A percentile compares a stretch with the other conserved stretches of the same genome.
phyloP scores from a whole-genome alignment of 768 basidiomycete species.

The Xerocomus spinulosus region DNA sequence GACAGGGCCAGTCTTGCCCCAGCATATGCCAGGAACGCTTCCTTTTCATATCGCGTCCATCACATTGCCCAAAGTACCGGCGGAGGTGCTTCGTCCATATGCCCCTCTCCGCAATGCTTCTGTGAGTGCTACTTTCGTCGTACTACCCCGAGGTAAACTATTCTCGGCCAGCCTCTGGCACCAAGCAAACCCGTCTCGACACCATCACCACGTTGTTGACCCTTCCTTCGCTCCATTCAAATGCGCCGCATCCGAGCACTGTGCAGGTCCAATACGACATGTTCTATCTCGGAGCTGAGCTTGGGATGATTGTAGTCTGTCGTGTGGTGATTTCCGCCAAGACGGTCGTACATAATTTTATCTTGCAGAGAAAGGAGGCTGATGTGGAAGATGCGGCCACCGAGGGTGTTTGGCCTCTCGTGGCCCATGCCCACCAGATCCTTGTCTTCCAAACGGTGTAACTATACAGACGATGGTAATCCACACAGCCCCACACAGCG shows the following conservation, averaged over 20 bases:
- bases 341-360: slow-evolving; percentile 27
- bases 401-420: slow-evolving; percentile 29
- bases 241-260: background rate
- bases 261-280: slow-evolving; percentile 28
- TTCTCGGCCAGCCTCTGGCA: slow-evolving; percentile 12
- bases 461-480: no score
- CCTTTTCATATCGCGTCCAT: slow-evolving; percentile 29
- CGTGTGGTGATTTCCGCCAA: slow-evolving; percentile 12
- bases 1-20: slow-evolving; percentile 32
- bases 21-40: slow-evolving; percentile 28
- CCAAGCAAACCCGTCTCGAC: slow-evolving; percentile 25
- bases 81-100: background rate
- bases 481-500: no score
- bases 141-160: background rate
- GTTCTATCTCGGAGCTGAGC: slow-evolving; percentile 23
- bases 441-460: slow-evolving; percentile 28
- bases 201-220: slow-evolving; percentile 22
- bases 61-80: background rate
- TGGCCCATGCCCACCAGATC: slow-evolving; percentile 29
- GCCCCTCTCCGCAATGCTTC: slow-evolving; percentile 3
- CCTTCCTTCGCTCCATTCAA: slow-evolving; percentile 24
- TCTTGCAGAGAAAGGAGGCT: slow-evolving; percentile 28
- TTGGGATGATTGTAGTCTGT: slow-evolving; percentile 29
- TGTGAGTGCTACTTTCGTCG: slow-evolving; percentile 14
- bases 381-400: slow-evolving; percentile 26